Conservation (phyloP, 176 grass and related monocot genomes). For the Leersia perrieri region DNA sequence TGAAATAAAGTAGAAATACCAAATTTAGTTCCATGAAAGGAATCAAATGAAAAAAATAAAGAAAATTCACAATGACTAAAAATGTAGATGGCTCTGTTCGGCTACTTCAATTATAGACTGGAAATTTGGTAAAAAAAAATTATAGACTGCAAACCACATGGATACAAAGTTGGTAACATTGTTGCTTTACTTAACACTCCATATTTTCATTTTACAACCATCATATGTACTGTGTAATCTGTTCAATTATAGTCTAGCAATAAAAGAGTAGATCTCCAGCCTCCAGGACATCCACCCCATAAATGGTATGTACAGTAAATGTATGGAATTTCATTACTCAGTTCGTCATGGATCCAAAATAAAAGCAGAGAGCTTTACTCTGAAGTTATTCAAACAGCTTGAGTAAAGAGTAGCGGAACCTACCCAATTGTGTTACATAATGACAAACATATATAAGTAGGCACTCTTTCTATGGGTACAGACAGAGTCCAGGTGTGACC, state of each 20-base stretch:
- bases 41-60: conserved; percentile 30
- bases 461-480: background rate
- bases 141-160: too few species aligned
- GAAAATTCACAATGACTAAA: conserved; percentile 2
- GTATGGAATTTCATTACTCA: background rate
- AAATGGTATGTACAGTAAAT: background rate
- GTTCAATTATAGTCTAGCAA: conserved; percentile 15
- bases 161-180: background rate
- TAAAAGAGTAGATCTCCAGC: background rate
- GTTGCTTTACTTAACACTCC: background rate
- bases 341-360: background rate
- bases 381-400: conserved; percentile 1
- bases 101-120: conserved; percentile 23
- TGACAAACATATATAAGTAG: conserved; percentile 2
- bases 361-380: conserved; percentile 7
- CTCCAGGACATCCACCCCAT: background rate
- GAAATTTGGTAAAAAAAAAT: too few species aligned
- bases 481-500: background rate
- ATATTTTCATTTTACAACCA: background rate
- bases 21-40: conserved; percentile 11
- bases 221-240: background rate
- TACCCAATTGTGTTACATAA: background rate
- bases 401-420: background rate
- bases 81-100: background rate
- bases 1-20: conserved; percentile 35